phyloP scores from a whole-genome alignment of 1,284 basidiomycete species.

The Ceratobasidium sp. region DNA sequence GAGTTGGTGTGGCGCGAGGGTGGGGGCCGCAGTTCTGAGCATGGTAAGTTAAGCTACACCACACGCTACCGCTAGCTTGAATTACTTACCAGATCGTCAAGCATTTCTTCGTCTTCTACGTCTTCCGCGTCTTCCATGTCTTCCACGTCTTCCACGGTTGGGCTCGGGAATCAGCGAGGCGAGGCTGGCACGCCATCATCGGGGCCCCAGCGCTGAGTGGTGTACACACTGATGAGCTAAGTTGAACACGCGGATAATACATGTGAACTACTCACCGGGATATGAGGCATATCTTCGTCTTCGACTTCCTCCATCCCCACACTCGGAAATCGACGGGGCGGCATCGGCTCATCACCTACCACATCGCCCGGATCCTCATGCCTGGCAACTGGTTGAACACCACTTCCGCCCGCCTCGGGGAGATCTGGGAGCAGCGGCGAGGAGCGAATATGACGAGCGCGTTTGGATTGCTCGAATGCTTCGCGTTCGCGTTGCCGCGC shows the following conservation, averaged over 20 bases:
- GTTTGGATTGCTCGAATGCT: too few species aligned
- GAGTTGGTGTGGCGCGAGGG: not conserved
- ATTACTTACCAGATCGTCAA: not conserved
- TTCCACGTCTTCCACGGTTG: not conserved
- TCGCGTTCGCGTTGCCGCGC: too few species aligned
- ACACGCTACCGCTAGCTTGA: not conserved
- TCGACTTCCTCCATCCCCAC: not conserved
- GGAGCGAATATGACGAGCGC: too few species aligned
- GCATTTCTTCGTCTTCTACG: not conserved
- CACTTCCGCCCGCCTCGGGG: too few species aligned
- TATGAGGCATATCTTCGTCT: conserved; percentile 4
- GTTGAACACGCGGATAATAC: not conserved
- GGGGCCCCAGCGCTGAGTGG: too few species aligned
- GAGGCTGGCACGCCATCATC: not conserved
- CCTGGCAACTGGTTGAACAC: too few species aligned
- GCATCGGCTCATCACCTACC: too few species aligned
- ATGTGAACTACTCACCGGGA: not conserved
- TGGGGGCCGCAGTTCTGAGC: not conserved
- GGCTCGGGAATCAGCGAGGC: not conserved
- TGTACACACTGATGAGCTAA: too few species aligned
- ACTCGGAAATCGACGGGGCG: not conserved
- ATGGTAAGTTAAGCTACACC: not conserved
- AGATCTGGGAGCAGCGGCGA: too few species aligned
- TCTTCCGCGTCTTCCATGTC: too few species aligned
- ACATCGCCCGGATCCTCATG: too few species aligned